These are phyloP conservation scores for Colletotrichum cereale DNA, from an alignment of 2,329 filamentous ascomycete genomes.

Conservation along the genomic window DNA sequence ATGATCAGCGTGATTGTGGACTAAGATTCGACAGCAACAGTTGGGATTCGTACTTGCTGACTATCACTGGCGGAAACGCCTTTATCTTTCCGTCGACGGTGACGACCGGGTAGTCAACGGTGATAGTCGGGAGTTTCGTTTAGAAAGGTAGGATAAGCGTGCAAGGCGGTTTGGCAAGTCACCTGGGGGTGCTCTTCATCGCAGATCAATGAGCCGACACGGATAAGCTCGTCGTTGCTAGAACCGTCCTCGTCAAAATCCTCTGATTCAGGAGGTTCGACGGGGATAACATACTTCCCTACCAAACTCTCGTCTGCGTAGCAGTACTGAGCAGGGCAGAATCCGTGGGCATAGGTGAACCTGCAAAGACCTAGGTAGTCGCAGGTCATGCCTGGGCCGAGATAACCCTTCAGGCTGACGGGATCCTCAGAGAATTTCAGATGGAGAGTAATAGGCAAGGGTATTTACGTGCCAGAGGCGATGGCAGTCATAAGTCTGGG, in stretches of 20 bases:
- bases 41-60: constrained; percentile 3
- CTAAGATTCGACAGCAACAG: not conserved
- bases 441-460: constrained; percentile 29
- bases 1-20: not conserved
- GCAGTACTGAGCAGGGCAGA: constrained; percentile 6
- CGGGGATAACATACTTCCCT: constrained; percentile 1
- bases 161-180: constrained; percentile 4
- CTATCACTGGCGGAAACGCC: not conserved
- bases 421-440: too few relatives aligned
- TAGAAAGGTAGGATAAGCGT: not conserved
- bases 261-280: not conserved
- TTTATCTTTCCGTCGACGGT: not conserved
- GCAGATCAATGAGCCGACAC: constrained; percentile 3
- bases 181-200: not conserved
- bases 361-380: constrained; percentile 4
- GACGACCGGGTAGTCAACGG: not conserved
- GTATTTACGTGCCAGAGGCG: not conserved
- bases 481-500: constrained; percentile 3
- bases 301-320: not conserved
- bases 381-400: not conserved
- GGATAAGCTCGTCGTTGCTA: not conserved
- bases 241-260: not conserved
- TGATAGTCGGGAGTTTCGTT: not conserved
- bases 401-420: too few relatives aligned
- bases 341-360: not conserved